Evolutionary conservation across 148 eudicot species (phyloP).

Genomic region (Rhododendron mucronatum): DNA sequence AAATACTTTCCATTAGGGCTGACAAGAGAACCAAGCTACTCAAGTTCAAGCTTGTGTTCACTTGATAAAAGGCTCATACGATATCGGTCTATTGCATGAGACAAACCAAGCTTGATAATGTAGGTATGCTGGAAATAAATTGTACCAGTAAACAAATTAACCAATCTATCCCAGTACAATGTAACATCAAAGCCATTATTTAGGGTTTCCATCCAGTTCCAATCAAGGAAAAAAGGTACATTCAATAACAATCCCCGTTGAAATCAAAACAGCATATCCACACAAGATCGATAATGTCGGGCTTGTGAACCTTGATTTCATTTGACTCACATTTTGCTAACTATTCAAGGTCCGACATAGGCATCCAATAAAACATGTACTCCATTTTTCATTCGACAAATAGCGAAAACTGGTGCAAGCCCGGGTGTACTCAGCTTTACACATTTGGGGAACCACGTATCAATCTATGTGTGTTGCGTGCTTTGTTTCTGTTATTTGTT

Average conservation of each 20-base stretch:
- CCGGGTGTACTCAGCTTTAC: background rate
- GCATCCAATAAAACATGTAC: background rate
- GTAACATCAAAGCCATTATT: background rate
- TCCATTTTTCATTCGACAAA: background rate
- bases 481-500: background rate
- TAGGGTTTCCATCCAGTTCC: background rate
- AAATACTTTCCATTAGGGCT: background rate
- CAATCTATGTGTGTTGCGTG: background rate
- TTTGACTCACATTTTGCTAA: background rate
- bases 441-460: too few relatives aligned
- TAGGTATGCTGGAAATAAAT: background rate
- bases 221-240: background rate
- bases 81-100: background rate
- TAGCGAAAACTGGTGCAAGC: background rate
- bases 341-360: background rate
- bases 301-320: background rate
- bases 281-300: background rate
- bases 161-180: background rate
- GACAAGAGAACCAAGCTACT: background rate
- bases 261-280: background rate
- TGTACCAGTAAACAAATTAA: background rate
- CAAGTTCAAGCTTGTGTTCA: background rate
- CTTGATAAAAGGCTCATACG: background rate
- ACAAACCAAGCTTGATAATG: background rate
- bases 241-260: background rate